Evolutionary conservation across 140 eudicot genomes (phyloP).

Genomic region (Oenanthe javanica): DNA sequence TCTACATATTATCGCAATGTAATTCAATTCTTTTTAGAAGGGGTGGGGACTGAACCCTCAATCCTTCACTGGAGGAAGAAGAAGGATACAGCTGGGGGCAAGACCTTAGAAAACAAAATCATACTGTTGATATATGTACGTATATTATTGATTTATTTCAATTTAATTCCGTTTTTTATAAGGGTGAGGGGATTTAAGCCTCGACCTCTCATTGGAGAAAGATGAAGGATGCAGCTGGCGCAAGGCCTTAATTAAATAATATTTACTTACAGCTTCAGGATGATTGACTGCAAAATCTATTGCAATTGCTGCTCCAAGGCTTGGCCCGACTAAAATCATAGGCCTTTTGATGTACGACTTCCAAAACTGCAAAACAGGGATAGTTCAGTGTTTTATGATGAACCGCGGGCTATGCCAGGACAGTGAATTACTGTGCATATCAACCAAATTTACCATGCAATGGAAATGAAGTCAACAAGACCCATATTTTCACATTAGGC

Average conservation of each 20-base stretch:
- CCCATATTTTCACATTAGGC: neutral
- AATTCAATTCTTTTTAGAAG: neutral
- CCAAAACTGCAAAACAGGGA: slow-evolving; percentile 51
- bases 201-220: neutral
- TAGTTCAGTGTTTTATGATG: neutral
- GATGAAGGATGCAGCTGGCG: neutral
- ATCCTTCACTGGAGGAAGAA: neutral
- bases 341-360: slow-evolving; percentile 73
- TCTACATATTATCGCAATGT: neutral
- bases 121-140: neutral
- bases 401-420: neutral
- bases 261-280: slow-evolving; percentile 82
- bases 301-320: slow-evolving; percentile 96
- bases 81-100: neutral
- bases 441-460: neutral
- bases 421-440: neutral
- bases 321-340: slow-evolving; percentile 84
- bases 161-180: neutral
- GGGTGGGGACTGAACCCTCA: neutral
- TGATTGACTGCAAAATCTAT: slow-evolving; percentile 68
- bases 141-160: neutral
- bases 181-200: neutral
- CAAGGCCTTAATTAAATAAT: neutral
- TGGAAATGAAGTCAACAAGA: neutral
- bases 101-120: neutral